phyloP scores from a whole-genome alignment of 257 asterid species.

The Coffea canephora region DNA sequence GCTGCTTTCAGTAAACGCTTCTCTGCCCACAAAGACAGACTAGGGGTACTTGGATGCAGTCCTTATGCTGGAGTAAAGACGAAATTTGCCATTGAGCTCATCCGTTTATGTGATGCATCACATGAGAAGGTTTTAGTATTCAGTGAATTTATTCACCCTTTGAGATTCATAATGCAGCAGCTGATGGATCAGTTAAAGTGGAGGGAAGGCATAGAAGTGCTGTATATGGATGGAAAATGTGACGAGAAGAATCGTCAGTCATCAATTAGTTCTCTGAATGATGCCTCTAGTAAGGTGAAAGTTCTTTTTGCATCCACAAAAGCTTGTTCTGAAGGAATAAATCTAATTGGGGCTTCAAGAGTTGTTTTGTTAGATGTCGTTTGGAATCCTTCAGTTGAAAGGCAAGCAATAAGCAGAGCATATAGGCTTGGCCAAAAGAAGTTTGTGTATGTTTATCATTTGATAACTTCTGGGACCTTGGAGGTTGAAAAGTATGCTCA shows the following conservation, averaged over 20 bases:
- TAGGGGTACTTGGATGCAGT: constrained; percentile 24
- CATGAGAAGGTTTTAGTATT: constrained; percentile 62
- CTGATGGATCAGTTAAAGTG: constrained; percentile 40
- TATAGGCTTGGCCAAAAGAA: constrained; percentile 75
- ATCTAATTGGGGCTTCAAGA: constrained; percentile 76
- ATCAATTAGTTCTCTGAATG: constrained; percentile 46
- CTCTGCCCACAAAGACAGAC: constrained; percentile 6
- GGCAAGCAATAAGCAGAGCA: constrained; percentile 79
- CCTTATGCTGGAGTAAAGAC: constrained; percentile 62
- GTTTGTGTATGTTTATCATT: constrained; percentile 59
- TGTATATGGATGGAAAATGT: constrained; percentile 52
- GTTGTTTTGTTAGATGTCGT: constrained; percentile 73
- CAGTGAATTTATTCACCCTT: constrained; percentile 48
- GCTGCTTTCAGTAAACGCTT: constrained; percentile 35
- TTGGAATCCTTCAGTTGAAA: constrained; percentile 76
- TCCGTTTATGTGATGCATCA: constrained; percentile 29
- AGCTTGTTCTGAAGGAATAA: constrained; percentile 82
- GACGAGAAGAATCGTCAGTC: constrained; percentile 43
- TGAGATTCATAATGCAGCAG: constrained; percentile 42
- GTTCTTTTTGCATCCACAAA: constrained; percentile 69
- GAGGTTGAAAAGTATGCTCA: constrained; percentile 49
- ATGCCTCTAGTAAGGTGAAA: constrained; percentile 37
- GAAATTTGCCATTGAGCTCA: constrained; percentile 47
- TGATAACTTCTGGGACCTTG: constrained; percentile 40
- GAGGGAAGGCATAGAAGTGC: constrained; percentile 59